Evolutionary conservation across 2,329 filamentous ascomycete genomes (phyloP).

Genomic region (Colletotrichum cereale): DNA sequence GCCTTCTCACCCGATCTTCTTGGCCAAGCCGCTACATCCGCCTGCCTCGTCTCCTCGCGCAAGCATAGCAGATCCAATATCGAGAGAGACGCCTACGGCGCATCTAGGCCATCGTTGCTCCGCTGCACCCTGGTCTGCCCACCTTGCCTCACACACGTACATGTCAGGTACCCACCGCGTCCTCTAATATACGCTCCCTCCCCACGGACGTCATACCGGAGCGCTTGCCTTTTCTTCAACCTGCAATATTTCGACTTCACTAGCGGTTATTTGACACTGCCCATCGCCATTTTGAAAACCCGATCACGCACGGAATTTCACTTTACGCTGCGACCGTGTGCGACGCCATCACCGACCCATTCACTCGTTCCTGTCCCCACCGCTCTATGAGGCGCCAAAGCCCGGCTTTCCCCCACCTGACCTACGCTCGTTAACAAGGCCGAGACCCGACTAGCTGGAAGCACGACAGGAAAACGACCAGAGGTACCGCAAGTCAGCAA

Average conservation of each 20-base stretch:
- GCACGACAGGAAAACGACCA: background rate
- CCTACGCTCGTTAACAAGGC: slow-evolving; percentile 33
- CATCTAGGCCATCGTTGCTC: slow-evolving; percentile 35
- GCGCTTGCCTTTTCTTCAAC: slow-evolving; percentile 17
- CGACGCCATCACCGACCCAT: slow-evolving; percentile 30
- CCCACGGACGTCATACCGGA: slow-evolving; percentile 39
- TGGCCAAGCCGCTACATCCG: slow-evolving; percentile 18
- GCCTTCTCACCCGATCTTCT: slow-evolving; percentile 3
- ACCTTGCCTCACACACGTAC: slow-evolving; percentile 33
- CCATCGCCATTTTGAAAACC: slow-evolving; percentile 26
- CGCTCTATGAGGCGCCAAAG: slow-evolving; percentile 37
- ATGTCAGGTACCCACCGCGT: slow-evolving; percentile 35
- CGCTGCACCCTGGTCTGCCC: slow-evolving; percentile 32
- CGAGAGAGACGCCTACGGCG: slow-evolving; percentile 17
- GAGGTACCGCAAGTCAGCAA: slow-evolving; percentile 17
- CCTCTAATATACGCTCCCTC: slow-evolving; percentile 40
- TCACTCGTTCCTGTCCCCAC: slow-evolving; percentile 35
- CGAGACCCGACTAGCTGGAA: slow-evolving; percentile 2
- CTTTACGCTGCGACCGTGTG: slow-evolving; percentile 13
- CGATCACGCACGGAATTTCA: slow-evolving; percentile 7
- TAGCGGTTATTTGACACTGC: slow-evolving; percentile 26
- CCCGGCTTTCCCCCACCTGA: slow-evolving; percentile 41
- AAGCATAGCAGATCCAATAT: slow-evolving; percentile 10
- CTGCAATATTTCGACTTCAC: slow-evolving; percentile 28
- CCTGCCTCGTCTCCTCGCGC: background rate